phyloP scores from a whole-genome alignment of 2,329 filamentous ascomycete species.

The Fusarium stilboides region DNA sequence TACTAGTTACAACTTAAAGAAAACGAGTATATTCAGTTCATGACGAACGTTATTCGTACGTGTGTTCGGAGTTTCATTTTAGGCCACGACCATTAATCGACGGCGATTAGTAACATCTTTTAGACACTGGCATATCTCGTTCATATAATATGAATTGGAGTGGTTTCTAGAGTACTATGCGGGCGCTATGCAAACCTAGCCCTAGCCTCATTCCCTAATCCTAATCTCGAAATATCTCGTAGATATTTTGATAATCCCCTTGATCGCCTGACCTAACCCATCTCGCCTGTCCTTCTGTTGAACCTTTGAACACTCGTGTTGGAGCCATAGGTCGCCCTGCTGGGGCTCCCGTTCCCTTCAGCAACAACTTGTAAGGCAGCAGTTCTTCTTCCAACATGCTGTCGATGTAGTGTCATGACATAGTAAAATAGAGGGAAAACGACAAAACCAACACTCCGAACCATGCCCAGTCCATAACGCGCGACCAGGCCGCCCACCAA shows the following conservation, averaged over 20 bases:
- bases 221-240: slow-evolving; percentile 17
- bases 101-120: too few species aligned
- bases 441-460: slow-evolving; percentile 31
- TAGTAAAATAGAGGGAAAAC: slow-evolving; percentile 32
- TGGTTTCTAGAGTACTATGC: slow-evolving; percentile 36
- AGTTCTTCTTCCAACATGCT: slow-evolving; percentile 17
- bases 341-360: slow-evolving; percentile 35
- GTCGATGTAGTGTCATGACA: slow-evolving; percentile 25
- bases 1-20: too few species aligned
- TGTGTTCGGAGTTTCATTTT: too few species aligned
- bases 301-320: slow-evolving; percentile 33
- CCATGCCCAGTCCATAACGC: slow-evolving; percentile 36
- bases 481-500: slow-evolving; percentile 41
- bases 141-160: slow-evolving; percentile 48
- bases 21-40: neutral
- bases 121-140: neutral
- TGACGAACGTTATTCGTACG: neutral
- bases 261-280: slow-evolving; percentile 8
- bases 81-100: too few species aligned
- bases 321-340: slow-evolving; percentile 38
- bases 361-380: slow-evolving; percentile 23
- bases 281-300: slow-evolving; percentile 26
- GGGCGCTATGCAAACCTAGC: slow-evolving; percentile 16
- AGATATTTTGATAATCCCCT: slow-evolving; percentile 30
- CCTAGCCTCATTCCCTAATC: slow-evolving; percentile 14